Conservation (phyloP, 805 yeast species). For the Scheffersomyces lignosus region DNA sequence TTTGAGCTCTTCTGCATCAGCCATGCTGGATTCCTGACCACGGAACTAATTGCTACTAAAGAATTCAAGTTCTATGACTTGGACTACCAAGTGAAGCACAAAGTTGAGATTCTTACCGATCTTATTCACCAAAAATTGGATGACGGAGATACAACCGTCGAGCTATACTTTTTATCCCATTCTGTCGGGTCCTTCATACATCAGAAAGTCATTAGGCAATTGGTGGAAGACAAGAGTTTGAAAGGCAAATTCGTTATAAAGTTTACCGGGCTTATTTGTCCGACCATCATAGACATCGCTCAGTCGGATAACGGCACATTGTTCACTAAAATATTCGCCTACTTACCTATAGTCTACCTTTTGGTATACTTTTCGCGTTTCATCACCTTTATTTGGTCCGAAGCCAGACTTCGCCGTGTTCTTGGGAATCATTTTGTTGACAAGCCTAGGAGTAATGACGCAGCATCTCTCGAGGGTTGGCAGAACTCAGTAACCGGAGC, state of each 20-base stretch:
- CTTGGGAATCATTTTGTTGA: constrained; percentile 26
- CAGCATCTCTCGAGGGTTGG: constrained; percentile 24
- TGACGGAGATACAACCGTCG: constrained; percentile 18
- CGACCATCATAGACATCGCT: constrained; percentile 68
- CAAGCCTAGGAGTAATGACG: constrained; percentile 17
- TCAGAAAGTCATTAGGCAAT: constrained; percentile 48
- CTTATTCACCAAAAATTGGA: constrained; percentile 16
- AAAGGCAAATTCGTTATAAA: constrained; percentile 27
- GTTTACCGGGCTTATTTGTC: constrained; percentile 64
- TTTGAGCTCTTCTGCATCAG: constrained; percentile 61
- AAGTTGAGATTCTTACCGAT: constrained; percentile 48
- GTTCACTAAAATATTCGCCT: constrained; percentile 23
- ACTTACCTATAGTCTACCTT: constrained; percentile 36
- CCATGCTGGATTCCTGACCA: constrained; percentile 54
- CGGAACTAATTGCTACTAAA: constrained; percentile 1
- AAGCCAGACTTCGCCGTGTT: constrained; percentile 16
- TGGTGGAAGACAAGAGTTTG: constrained; percentile 23
- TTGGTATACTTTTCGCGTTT: constrained; percentile 24
- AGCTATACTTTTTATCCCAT: constrained; percentile 59
- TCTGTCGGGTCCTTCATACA: constrained; percentile 69
- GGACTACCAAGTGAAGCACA: constrained; percentile 60
- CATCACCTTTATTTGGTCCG: constrained; percentile 34
- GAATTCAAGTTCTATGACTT: constrained; percentile 36
- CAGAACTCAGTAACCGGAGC: constrained; percentile 45
- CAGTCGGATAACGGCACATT: constrained; percentile 34